Conservation (phyloP, 257 asterid genomes). For the Paraleonurus japonicus region DNA sequence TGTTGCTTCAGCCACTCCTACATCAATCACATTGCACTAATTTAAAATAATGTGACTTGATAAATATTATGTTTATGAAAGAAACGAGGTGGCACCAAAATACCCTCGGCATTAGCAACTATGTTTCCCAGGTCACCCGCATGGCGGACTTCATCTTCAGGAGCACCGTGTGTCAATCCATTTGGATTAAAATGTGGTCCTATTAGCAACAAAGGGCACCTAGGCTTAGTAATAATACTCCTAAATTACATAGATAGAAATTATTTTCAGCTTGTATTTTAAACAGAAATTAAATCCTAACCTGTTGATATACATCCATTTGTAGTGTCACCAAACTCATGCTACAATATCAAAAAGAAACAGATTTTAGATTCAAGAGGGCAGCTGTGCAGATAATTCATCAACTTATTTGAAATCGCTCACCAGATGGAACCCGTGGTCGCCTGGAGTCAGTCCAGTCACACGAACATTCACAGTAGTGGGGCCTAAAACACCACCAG, state of each 20-base stretch:
- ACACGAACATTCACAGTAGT: slow-evolving; percentile 83
- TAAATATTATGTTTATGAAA: neutral
- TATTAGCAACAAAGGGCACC: slow-evolving; percentile 27
- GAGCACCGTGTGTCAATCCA: slow-evolving; percentile 89
- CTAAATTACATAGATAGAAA: slow-evolving; percentile 9
- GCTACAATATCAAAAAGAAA: slow-evolving; percentile 48
- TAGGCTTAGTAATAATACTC: slow-evolving; percentile 4
- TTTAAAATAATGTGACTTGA: slow-evolving; percentile 5
- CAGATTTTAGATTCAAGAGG: neutral
- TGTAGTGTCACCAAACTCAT: slow-evolving; percentile 95
- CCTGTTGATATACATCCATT: slow-evolving; percentile 99
- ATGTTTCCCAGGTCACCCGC: slow-evolving; percentile 99
- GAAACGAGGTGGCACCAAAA: neutral
- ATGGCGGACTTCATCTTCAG: slow-evolving; percentile 87
- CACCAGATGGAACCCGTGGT: slow-evolving; percentile 93
- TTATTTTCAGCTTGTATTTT: neutral
- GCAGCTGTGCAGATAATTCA: neutral
- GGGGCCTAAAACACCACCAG: slow-evolving; percentile 52
- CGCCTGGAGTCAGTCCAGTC: slow-evolving; percentile 89
- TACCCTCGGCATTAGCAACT: slow-evolving; percentile 91
- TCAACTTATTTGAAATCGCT: slow-evolving; percentile 27
- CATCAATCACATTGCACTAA: slow-evolving; percentile 28
- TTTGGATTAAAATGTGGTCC: slow-evolving; percentile 94
- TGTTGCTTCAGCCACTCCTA: slow-evolving; percentile 93
- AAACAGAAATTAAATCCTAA: slow-evolving; percentile 32